Evolutionary conservation across 352 stramenopile species (phyloP), one percentile per base, ranked within the genome.

Genomic region (Globisporangium cylindrosporum): DNA sequence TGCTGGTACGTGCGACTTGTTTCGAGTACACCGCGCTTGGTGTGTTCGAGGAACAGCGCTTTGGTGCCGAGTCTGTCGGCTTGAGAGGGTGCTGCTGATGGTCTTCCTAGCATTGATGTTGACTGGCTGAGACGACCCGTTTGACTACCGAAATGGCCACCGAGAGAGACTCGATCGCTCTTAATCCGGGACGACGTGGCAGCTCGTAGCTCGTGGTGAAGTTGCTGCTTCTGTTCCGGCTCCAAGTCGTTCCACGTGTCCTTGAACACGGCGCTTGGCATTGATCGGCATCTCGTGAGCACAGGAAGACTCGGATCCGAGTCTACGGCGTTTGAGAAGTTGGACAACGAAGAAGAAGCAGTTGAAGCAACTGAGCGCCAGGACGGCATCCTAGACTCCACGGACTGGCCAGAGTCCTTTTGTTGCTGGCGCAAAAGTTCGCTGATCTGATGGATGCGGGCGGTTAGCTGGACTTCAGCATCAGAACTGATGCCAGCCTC

Each of bases 41-140:
- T 59, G 22, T 75, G 73, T 62, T 87, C 69, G 53, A 87, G 69
- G 27, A 82, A 87, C 2, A 72, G 58, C 12, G 77, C 79, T 55
- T 87, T 87, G 32, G 80, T 71, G 43, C 77, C 79, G 3, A 87
- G 68, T 25, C 73, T 69, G 55, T 87, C 79, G 1, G 77, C 77
- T 64, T 22, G 62, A 1, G 75, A 69, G 9, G 75, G 74, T 12
- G 51, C 24, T 57, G 51, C 9, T 59, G 5, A 1, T 59, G 49
- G 2, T 6, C 20, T 24, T 56, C 12, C 53, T 59, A 24, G 56
- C 14, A 56, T 1, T 1, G 4, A 2, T 12, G 24, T 25, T 56
- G 59, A 25, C 9, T 20, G 51, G 12, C 8, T 6, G 57, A 34
- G 34, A 53, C 59, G 32, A 9, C 46, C 55, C 46, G 60, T 24